Conservation (phyloP, 2,329 filamentous ascomycete species). For the Fusarium sublunatum region DNA sequence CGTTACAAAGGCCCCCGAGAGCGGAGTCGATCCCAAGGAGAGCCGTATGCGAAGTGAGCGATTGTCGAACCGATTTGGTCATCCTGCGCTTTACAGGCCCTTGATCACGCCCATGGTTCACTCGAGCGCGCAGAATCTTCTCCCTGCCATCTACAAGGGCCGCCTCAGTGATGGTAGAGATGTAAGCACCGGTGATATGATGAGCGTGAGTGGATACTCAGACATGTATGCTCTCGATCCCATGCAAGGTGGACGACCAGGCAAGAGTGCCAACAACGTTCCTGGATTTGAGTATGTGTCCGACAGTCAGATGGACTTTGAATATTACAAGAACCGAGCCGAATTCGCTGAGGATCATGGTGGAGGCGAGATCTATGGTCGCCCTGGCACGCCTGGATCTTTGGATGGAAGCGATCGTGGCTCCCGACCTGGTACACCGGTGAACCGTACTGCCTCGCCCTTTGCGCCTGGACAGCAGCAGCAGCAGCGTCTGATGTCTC, state of each 20-base stretch:
- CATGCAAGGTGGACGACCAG: constrained; percentile 72
- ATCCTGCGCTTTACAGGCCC: constrained; percentile 89
- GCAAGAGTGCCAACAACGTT: constrained; percentile 58
- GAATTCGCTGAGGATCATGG: constrained; percentile 90
- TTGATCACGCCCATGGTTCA: constrained; percentile 96
- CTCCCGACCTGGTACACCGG: constrained; percentile 64
- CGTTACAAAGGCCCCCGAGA: constrained; percentile 60
- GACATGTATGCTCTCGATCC: constrained; percentile 83
- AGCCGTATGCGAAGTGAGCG: constrained; percentile 71
- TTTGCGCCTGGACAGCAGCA: constrained; percentile 48
- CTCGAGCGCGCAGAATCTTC: constrained; percentile 85
- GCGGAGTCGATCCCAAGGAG: constrained; percentile 60
- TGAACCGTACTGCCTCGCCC: constrained; percentile 47
- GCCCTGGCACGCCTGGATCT: constrained; percentile 69
- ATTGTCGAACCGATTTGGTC: constrained; percentile 83
- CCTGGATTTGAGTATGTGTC: constrained; percentile 91
- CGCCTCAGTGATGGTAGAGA: constrained; percentile 76
- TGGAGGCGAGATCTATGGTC: constrained; percentile 76
- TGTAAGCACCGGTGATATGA: constrained; percentile 65
- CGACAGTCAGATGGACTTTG: constrained; percentile 87
- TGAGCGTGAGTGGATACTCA: constrained; percentile 77
- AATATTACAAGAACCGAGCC: constrained; percentile 88
- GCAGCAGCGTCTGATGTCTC: constrained; percentile 44
- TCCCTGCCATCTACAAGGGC: constrained; percentile 87
- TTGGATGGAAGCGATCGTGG: constrained; percentile 56